Percentiles rank a stretch among this genome's conserved stretches.
These are phyloP conservation scores for Aplosporella prunicola DNA, from an alignment of 2,329 filamentous ascomycete species.

Conservation along the genomic window DNA sequence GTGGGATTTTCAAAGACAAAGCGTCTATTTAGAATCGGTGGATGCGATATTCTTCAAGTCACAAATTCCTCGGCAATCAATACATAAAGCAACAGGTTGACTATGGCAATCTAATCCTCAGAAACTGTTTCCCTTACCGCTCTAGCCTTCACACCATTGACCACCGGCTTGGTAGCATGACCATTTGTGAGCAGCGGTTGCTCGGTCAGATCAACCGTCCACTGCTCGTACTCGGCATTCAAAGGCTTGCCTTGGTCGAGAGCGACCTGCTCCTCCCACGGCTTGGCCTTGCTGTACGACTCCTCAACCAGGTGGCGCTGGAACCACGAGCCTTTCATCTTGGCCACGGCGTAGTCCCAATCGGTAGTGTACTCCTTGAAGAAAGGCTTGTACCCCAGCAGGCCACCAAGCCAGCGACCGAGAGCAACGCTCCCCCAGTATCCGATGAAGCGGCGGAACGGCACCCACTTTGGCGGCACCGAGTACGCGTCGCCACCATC, in stretches of 20 bases:
- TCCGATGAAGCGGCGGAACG: conserved; percentile 23
- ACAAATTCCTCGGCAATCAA: no score
- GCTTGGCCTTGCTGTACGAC: conserved; percentile 3
- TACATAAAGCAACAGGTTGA: no score
- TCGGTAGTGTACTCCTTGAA: conserved; percentile 30
- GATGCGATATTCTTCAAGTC: no score
- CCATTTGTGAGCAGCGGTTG: background rate
- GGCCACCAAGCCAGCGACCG: conserved; percentile 31
- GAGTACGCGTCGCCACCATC: conserved; percentile 33
- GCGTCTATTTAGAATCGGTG: no score
- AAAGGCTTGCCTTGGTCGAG: conserved; percentile 10
- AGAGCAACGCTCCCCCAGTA: conserved; percentile 23
- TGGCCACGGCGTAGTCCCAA: conserved; percentile 21
- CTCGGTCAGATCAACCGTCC: background rate
- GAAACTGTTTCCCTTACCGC: background rate
- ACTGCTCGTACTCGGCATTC: conserved; percentile 8
- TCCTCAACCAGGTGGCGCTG: conserved; percentile 2
- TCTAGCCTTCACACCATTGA: conserved; percentile 1
- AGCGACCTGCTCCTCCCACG: conserved; percentile 1
- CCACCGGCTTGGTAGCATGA: background rate
- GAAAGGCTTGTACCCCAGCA: conserved; percentile 33
- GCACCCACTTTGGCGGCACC: conserved; percentile 29
- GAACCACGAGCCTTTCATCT: conserved; percentile 7
- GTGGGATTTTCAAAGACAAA: no score
- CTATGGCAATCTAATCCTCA: no score